Base-by-base conservation (phyloP, 73 alveolate genomes). In the Uronychia binucleata region DNA sequence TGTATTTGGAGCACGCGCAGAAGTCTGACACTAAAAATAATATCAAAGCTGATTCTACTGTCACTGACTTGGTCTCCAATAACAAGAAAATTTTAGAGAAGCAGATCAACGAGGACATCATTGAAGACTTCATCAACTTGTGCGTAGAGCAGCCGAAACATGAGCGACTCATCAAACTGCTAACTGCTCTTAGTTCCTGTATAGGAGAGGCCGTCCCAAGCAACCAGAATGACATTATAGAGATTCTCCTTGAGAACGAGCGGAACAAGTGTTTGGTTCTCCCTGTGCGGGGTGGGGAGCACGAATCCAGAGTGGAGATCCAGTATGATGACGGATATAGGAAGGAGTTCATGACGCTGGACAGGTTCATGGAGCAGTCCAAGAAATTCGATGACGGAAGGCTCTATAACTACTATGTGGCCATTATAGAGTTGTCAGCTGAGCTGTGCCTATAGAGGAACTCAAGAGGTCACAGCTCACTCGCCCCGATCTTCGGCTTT, bases 171-270 rank as follows among this genome's bases (percentile, higher is more conserved):
- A 57, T 85, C n/a, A 33, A 67, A 32, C 85, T 90, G 11, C 83
- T 90, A 28, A 80, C 95, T 26, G 92, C 95, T 35, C 84, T 90
- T 31, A 85, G 92, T 58, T 75, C 92, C 1, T 90, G 95, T 58
- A 34, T 32, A 57, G 90, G 80, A 0, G 90, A 85, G 31, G 92
- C 95, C 0, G 79, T 90, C 14, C 79, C 60, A 27, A 58, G 33
- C 33, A 90, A 90, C 57, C 85, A 90, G 79, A 84, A 90, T 57
- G 82, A 79, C 34, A 81, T 90, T 0, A 84, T 90, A 28, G 85
- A 78, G 25, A 25, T 59, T 14, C 26, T 81, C 34, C 74, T 58
- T 0, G 81, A 81, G 81, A 59, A 81, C 28, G 34, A 58, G 35
- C 13, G 0, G 30, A 59, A 58, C 34, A 13, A 33, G 1, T 26